These are phyloP conservation scores for Chimonanthus praecox DNA, from an alignment of 164 flowering plant species.

Conservation along the genomic window DNA sequence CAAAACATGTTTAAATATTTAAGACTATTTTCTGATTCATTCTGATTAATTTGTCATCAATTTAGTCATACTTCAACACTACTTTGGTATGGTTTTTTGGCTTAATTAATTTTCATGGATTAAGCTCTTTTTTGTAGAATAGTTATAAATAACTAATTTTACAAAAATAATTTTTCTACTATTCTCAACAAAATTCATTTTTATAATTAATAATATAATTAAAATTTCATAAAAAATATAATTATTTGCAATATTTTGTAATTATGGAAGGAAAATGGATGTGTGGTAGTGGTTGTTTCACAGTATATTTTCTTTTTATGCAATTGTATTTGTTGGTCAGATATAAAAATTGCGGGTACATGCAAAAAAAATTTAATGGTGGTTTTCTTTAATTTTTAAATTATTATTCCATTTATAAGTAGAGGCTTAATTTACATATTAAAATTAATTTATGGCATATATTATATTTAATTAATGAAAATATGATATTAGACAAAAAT, in stretches of 20 bases:
- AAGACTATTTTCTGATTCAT: not conserved
- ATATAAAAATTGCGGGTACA: not conserved
- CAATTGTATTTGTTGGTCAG: not conserved
- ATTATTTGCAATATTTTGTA: too few relatives aligned
- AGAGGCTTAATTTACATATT: not conserved
- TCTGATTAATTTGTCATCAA: not conserved
- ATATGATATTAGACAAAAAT: too few relatives aligned
- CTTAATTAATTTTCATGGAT: not conserved
- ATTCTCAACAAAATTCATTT: not conserved
- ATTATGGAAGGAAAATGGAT: not conserved
- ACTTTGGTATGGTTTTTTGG: not conserved
- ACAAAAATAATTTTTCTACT: not conserved
- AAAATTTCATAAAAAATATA: too few relatives aligned
- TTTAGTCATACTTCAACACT: not conserved
- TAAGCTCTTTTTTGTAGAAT: not conserved
- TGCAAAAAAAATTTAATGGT: too few relatives aligned
- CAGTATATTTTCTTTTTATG: not conserved
- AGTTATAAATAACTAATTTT: not conserved
- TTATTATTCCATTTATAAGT: too few relatives aligned
- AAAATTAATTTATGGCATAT: constrained; percentile 3
- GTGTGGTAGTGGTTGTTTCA: not conserved
- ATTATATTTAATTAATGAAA: too few relatives aligned
- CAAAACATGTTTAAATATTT: not conserved
- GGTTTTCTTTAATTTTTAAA: too few relatives aligned
- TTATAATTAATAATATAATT: too few relatives aligned